Evolutionary conservation across 176 grass and related monocot genomes (phyloP).

Genomic region (Oropetium thomaeum): DNA sequence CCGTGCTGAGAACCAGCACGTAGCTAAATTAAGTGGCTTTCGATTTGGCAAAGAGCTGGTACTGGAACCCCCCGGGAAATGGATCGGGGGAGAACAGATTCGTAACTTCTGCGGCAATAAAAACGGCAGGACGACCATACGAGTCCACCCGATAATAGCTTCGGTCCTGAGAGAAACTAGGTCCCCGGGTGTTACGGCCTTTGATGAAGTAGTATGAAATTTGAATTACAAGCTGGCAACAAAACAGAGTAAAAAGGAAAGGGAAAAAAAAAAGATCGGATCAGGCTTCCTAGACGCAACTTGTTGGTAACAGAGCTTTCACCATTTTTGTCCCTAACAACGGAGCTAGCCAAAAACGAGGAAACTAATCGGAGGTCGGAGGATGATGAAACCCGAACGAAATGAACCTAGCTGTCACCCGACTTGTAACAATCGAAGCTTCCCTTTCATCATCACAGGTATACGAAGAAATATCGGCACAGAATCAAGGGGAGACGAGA

Average conservation of each 20-base stretch:
- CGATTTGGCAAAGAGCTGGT: neutral
- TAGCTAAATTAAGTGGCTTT: neutral
- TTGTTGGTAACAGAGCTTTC: neutral
- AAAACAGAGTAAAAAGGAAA: neutral
- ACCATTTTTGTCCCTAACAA: neutral
- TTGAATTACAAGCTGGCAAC: neutral
- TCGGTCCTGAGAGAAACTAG: neutral
- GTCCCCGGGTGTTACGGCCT: neutral
- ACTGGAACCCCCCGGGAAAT: slow-evolving; percentile 21
- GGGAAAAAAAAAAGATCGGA: neutral
- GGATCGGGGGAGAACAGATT: neutral
- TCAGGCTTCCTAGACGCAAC: neutral
- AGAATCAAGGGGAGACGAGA: neutral
- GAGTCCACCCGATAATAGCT: neutral
- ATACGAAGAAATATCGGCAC: neutral
- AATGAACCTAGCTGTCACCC: neutral
- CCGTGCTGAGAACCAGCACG: neutral
- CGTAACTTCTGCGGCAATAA: neutral
- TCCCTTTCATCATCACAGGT: no score
- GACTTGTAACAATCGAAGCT: neutral
- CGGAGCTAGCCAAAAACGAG: neutral
- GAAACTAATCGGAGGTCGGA: neutral
- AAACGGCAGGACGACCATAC: neutral
- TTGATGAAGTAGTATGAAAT: neutral
- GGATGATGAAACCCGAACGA: neutral